Conservation (phyloP, 768 basidiomycete genomes). For the Amanita subjunquillea region DNA sequence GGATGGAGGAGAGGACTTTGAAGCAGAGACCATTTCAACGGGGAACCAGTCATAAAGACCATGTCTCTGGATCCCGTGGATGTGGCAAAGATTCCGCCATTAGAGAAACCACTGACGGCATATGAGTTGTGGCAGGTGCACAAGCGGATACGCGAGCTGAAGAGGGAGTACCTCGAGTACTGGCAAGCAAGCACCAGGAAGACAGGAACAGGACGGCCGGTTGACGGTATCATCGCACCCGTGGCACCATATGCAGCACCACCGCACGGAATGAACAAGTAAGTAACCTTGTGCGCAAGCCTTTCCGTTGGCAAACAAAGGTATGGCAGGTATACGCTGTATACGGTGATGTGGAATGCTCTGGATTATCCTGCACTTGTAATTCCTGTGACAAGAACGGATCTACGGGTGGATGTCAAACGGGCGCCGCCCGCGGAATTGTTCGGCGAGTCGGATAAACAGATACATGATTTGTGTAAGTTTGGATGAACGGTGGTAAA, state of each 20-base stretch:
- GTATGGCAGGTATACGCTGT: constrained; percentile 29
- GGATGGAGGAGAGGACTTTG: constrained; percentile 39
- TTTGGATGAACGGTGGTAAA: neutral
- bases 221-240: constrained; percentile 69
- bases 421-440: constrained; percentile 36
- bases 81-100: constrained; percentile 15
- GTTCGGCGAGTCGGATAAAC: constrained; percentile 34
- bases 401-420: constrained; percentile 41
- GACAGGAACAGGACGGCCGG: constrained; percentile 62
- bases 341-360: constrained; percentile 57
- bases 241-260: constrained; percentile 48
- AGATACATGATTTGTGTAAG: constrained; percentile 45
- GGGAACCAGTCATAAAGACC: constrained; percentile 45
- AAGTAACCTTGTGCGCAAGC: constrained; percentile 6
- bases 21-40: constrained; percentile 20
- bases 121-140: constrained; percentile 65
- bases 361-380: constrained; percentile 56
- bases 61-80: constrained; percentile 27
- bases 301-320: neutral
- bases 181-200: constrained; percentile 43
- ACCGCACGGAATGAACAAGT: constrained; percentile 54
- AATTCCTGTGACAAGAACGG: constrained; percentile 57
- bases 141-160: constrained; percentile 34
- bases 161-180: constrained; percentile 47
- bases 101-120: constrained; percentile 22